Evolutionary conservation across 2,329 filamentous ascomycete species (phyloP), one percentile per base, ranked within the genome.

Genomic region (Talaromyces amestolkiae): DNA sequence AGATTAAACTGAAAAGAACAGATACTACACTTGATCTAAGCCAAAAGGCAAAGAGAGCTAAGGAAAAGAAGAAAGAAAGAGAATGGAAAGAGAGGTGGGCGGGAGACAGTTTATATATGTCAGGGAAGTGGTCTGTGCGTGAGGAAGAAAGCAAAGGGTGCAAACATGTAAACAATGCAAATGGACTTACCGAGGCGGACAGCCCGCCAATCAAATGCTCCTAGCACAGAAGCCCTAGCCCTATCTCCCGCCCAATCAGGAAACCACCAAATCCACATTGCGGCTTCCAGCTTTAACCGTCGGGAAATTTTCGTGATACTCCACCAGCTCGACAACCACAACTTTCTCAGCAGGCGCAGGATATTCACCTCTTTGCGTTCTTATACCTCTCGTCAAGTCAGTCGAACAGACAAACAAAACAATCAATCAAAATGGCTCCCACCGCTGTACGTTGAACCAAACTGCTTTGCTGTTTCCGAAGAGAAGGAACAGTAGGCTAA

Each of bases 1-100:
- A 90, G 89, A 92, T 93, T 93, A 93, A 93, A 92, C 91, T 93
- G 89, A 92, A 91, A 92, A 93, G 90, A 93, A 93, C 90, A 92
- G 89, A 91, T 92, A 92, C 90, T 92, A 92, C 89, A 92, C 89
- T 91, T 92, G 90, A 92, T 92, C 90, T 92, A 91, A 91, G 87
- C 87, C 80, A 80, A 84, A 84, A 82, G 81, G 82, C 79, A 81
- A 80, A 79, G 78, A 81, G 80, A 82, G 80, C 80, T 82, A 74
- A 73, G 79, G 72, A 79, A 78, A 71, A 78, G 77, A 80, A 76
- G 74, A 76, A 78, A 66, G 75, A 76, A 79, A 78, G 75, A 70
- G 70, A 68, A 58, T 35, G 73, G 77, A 79, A 56, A 47, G 15
- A 1, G 4, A 59, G 11, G 27, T 8, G 67, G 71, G 69, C 31